Evolutionary conservation across 306 rosid genomes (phyloP).

Genomic region (Trifolium repens): DNA sequence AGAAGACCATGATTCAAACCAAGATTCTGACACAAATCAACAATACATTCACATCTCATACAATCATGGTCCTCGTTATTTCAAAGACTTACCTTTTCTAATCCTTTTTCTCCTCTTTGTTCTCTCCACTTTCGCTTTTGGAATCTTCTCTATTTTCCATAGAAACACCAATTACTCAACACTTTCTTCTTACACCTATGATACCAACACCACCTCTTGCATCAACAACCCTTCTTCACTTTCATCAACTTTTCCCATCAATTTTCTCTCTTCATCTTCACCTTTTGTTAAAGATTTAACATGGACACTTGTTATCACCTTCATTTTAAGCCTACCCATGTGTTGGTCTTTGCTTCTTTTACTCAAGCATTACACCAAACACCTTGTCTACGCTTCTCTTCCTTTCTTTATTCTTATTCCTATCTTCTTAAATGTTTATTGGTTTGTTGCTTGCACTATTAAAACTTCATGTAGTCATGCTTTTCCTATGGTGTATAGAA

Average conservation of each 20-base stretch:
- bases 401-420: constrained; percentile 78
- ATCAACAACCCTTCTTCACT: constrained; percentile 22
- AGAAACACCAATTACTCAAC: constrained; percentile 55
- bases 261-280: constrained; percentile 47
- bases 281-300: constrained; percentile 49
- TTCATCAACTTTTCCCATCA: background rate
- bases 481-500: constrained; percentile 71
- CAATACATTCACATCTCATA: constrained; percentile 73
- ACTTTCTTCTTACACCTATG: constrained; percentile 65
- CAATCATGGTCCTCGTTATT: constrained; percentile 66
- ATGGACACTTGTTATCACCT: constrained; percentile 78
- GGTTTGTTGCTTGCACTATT: constrained; percentile 89
- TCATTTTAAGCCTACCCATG: constrained; percentile 67
- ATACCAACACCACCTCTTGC: constrained; percentile 61
- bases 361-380: constrained; percentile 83
- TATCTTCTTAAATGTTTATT: constrained; percentile 74
- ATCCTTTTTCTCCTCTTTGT: constrained; percentile 68
- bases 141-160: constrained; percentile 71
- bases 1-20: constrained; percentile 48
- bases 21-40: constrained; percentile 63
- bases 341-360: constrained; percentile 62
- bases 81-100: constrained; percentile 77
- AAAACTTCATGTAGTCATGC: constrained; percentile 60
- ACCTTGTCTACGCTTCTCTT: constrained; percentile 68
- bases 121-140: constrained; percentile 70